Evolutionary conservation across 192 early-diverging fungal genomes (phyloP), one percentile per base, ranked within the genome.

Genomic region (Rhizophagus sp.): DNA sequence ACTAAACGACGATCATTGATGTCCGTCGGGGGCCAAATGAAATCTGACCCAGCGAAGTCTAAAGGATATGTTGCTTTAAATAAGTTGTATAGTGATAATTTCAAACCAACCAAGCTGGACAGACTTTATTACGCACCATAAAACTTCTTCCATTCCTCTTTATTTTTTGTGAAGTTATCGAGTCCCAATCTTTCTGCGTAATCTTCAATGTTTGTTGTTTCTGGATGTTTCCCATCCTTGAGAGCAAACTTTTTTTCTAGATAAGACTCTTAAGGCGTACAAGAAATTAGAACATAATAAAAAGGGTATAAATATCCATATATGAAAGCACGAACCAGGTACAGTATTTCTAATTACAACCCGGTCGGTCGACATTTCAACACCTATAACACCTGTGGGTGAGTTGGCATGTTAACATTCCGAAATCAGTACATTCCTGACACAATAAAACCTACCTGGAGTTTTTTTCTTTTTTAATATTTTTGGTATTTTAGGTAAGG

Each of bases 141-240:
- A 76, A 76, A 76, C n/a, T 62, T 76, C 17, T 76, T 76, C 75
- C 75, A 76, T 7, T 49, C 22, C 11, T 76, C 61, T 63, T 76
- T 76, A 76, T 76, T 76, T 76, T 76, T 19, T 63, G 61, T 76
- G 24, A 47, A 76, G 22, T 76, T 49, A 15, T 76, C 30, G 61
- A 76, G 17, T 62, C n/a, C 61, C 27, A 76, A 33, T 76, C 17
- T 22, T 76, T 22, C 62, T 76, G 74, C 74, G 62, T 27, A 76
- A 0, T 63, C 15, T 68, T 68, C 17, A 68, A 25, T 19, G 65
- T 76, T 76, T 63, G 75, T 64, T 76, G 63, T 50, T 25, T 76
- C 75, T 76, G 62, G 64, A 30, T 30, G 27, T 30, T 30, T 30
- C 27, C 1, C 27, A 30, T 30, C 27, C 27, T 30, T 1, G 27